These are phyloP conservation scores for Melampsora larici-populina DNA, from an alignment of 1,284 basidiomycete genomes.

Conservation along the genomic window DNA sequence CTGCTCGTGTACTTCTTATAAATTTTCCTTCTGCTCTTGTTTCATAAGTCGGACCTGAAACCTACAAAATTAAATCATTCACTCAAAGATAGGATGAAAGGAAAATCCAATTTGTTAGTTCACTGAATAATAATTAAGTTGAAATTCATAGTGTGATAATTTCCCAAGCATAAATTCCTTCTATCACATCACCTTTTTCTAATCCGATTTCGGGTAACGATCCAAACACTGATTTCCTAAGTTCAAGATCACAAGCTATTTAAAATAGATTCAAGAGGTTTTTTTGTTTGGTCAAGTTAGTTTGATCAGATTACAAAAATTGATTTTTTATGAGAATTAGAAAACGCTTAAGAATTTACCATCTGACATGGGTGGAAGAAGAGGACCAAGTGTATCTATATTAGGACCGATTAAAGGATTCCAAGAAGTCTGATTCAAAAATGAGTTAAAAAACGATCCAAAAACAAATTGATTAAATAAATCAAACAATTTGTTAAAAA, in stretches of 20 bases:
- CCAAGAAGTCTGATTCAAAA: conserved; percentile 57
- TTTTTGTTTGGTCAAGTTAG: no score
- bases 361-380: conserved; percentile 75
- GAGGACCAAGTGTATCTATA: conserved; percentile 60
- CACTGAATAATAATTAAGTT: no score
- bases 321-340: no score
- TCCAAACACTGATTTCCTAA: conserved; percentile 39
- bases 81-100: no score
- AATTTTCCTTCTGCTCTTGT: conserved; percentile 75
- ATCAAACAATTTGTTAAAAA: no score
- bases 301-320: conserved; percentile 66
- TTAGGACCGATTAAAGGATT: conserved; percentile 73
- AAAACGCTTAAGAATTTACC: conserved; percentile 67
- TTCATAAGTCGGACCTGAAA: conserved; percentile 68
- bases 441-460: no score
- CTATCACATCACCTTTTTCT: conserved; percentile 60
- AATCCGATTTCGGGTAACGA: conserved; percentile 47
- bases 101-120: no score
- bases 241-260: conserved; percentile 32
- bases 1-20: conserved; percentile 65
- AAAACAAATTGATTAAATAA: no score
- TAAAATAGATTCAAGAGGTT: background rate
- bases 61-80: conserved; percentile 1
- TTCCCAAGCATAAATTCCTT: conserved; percentile 81
- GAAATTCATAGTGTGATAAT: no score